Base-by-base conservation (phyloP, 768 basidiomycete genomes). In the Hemileccinum impolitum region DNA sequence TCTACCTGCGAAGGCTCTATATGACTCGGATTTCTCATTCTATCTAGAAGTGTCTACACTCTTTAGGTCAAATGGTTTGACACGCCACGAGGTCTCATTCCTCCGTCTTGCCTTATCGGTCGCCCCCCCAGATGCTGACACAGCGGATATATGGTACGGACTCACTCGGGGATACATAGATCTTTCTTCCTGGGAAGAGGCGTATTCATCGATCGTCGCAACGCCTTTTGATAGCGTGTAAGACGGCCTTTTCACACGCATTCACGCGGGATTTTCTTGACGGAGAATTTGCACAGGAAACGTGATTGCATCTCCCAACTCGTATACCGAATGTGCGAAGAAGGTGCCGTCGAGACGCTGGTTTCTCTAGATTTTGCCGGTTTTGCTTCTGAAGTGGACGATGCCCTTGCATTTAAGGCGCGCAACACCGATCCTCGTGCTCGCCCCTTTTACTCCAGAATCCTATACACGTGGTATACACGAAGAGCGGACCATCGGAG, bases 381-480 rank as follows among this genome's bases (percentile, higher is more conserved):
- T 0, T 76, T 94, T 52, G 79, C 84, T 37, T 82, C 85, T 45
- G 92, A 95, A 62, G 88, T 98, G 17, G 94, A 96, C 71, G 82
- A 80, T 37, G 83, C 87, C 14, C 74, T 99, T 36, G 79, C 87
- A 17, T 97, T 94, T 75, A 95, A 97, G 66, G 90, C 93, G 7
- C 81, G 94, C 52, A 95, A 97, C 65, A 85, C 86, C 15, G 91
- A 99, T 70, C 93, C 95, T 42, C 81, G 90, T 38, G 71, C 84
- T 34, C 80, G 77, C 32, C 94, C 94, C 0, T 85, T 82, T 62
- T 98, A 95, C 72, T 85, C 92, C 31, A 81, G 83, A 59, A 90
- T 98, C 46, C 70, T 98, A n/a, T 95, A 96, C 69, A 85, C 91
- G 40, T 98, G 93, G 93, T 87, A 93, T 65, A 80, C 87, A 57